Percentiles rank a stretch among this genome's conserved stretches.
These are phyloP conservation scores for Colletotrichum orbiculare DNA, from an alignment of 2,329 filamentous ascomycete genomes.

Conservation along the genomic window DNA sequence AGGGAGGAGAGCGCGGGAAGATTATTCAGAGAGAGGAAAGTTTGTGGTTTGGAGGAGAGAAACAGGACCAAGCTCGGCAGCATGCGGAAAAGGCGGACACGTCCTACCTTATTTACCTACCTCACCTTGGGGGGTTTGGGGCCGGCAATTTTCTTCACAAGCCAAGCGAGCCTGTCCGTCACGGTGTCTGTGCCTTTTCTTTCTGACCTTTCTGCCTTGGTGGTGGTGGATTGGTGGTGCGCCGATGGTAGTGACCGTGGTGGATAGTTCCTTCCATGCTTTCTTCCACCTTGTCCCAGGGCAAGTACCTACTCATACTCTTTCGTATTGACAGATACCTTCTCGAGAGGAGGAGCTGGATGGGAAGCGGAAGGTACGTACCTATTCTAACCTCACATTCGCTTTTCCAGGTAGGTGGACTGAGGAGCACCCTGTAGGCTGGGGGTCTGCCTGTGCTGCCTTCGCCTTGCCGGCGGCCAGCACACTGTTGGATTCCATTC, in stretches of 20 bases:
- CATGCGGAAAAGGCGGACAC: slow-evolving; percentile 4
- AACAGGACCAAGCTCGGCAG: not conserved
- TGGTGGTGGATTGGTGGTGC: not conserved
- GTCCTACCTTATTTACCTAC: slow-evolving; percentile 23
- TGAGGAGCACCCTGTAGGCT: too few species aligned
- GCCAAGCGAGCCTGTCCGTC: slow-evolving; percentile 18
- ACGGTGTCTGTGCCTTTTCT: slow-evolving; percentile 1
- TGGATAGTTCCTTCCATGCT: too few species aligned
- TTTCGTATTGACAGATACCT: too few species aligned
- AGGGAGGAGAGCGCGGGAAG: slow-evolving; percentile 32
- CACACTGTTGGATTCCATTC: not conserved
- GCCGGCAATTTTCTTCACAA: slow-evolving; percentile 29
- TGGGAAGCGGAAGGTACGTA: too few species aligned
- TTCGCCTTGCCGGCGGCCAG: too few species aligned
- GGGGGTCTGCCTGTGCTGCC: too few species aligned
- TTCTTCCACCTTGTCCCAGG: too few species aligned
- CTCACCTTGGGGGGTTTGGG: too few species aligned
- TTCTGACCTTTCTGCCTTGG: slow-evolving; percentile 10
- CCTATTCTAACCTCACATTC: too few species aligned
- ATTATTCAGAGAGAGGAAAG: not conserved
- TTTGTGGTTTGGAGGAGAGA: slow-evolving; percentile 21
- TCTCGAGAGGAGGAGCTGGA: too few species aligned
- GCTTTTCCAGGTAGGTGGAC: too few species aligned
- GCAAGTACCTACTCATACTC: too few species aligned
- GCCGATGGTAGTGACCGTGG: not conserved